phyloP scores from a whole-genome alignment of 345 rosid genomes.

The Aurinia saxatilis region DNA sequence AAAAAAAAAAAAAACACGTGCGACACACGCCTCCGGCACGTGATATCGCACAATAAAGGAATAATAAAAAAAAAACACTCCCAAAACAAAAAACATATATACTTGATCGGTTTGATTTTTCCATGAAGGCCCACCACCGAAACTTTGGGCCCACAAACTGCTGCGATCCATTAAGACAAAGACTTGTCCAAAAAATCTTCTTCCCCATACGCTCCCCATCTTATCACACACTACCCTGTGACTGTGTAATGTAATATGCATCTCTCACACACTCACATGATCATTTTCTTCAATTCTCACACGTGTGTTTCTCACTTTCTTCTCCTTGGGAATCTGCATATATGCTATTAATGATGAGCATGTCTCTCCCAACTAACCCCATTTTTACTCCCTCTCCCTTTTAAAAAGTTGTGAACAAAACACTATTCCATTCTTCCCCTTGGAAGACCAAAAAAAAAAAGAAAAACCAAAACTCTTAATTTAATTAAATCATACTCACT shows the following conservation, averaged over 20 bases:
- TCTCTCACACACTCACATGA: constrained; percentile 10
- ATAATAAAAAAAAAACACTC: constrained; percentile 1
- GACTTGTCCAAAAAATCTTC: background rate
- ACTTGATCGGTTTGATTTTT: background rate
- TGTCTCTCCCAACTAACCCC: constrained; percentile 40
- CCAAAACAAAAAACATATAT: background rate
- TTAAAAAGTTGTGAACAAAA: too few relatives aligned
- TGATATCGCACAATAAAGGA: constrained; percentile 15
- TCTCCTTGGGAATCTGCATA: constrained; percentile 94
- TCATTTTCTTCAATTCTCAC: constrained; percentile 8
- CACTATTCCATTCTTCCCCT: constrained; percentile 26
- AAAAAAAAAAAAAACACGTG: constrained; percentile 20
- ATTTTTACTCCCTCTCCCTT: too few relatives aligned
- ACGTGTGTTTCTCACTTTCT: constrained; percentile 6
- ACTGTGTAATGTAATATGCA: too few relatives aligned
- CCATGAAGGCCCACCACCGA: background rate
- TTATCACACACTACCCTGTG: constrained; percentile 18
- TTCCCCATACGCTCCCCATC: constrained; percentile 15
- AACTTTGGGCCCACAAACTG: constrained; percentile 14
- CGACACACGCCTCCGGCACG: constrained; percentile 30
- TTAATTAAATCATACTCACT: background rate
- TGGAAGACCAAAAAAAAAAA: too few relatives aligned
- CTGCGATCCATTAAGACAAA: constrained; percentile 28
- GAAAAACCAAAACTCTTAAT: too few relatives aligned
- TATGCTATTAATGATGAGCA: constrained; percentile 43